These are phyloP conservation scores for Apiospora arundinis DNA, from an alignment of 2,329 filamentous ascomycete species.

Conservation along the genomic window DNA sequence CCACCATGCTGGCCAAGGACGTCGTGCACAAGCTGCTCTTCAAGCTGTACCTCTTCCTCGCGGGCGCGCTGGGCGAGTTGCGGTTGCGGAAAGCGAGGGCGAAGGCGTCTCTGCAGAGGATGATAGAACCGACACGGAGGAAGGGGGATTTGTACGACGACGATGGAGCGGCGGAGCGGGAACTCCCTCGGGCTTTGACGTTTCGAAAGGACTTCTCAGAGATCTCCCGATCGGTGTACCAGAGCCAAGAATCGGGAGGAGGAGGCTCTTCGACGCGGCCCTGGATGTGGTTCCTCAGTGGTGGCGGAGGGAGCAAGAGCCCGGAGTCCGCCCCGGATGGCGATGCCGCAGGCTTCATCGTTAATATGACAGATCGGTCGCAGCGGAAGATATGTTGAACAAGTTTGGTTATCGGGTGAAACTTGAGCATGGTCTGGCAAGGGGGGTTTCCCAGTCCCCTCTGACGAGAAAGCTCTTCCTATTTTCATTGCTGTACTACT, in stretches of 20 bases:
- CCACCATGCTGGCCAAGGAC: conserved; percentile 88
- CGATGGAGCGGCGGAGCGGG: neutral
- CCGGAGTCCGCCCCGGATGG: neutral
- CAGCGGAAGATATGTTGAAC: neutral
- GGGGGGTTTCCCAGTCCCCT: neutral
- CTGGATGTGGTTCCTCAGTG: conserved; percentile 4
- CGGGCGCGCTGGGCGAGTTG: conserved; percentile 47
- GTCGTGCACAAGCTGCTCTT: conserved; percentile 75
- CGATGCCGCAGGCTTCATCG: conserved; percentile 1
- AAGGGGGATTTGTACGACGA: neutral
- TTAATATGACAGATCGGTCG: conserved; percentile 14
- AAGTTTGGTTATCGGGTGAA: too few species aligned
- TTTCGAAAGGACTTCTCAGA: conserved; percentile 2
- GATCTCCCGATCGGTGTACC: neutral
- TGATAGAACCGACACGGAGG: neutral
- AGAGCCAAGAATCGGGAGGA: neutral
- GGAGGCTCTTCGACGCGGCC: neutral
- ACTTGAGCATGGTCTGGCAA: neutral
- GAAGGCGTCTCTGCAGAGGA: neutral
- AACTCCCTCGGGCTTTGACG: conserved; percentile 2
- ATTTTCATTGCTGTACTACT: conserved; percentile 5
- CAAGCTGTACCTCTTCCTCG: conserved; percentile 70
- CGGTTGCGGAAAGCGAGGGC: neutral
- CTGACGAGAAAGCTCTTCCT: neutral
- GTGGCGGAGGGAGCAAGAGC: neutral